These are phyloP conservation scores for Aspergillus alliaceus DNA, from an alignment of 2,329 filamentous ascomycete species.

Conservation along the genomic window DNA sequence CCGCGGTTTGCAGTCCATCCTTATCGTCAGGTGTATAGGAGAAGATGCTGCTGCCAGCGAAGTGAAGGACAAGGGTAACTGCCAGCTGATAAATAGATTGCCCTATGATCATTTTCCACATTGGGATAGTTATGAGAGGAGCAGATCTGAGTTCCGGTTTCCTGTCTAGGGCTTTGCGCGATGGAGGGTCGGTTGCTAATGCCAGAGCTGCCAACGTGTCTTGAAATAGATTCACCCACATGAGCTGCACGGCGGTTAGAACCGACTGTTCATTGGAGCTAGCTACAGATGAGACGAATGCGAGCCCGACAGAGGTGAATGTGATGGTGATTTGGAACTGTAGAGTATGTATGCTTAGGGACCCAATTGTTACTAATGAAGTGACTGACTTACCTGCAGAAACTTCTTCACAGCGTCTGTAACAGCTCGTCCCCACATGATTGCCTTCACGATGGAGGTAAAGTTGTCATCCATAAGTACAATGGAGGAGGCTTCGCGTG, in stretches of 20 bases:
- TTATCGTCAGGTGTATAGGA: constrained; percentile 43
- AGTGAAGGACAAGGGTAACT: constrained; percentile 48
- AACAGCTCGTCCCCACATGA: constrained; percentile 60
- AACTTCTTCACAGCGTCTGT: constrained; percentile 62
- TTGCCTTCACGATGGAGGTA: constrained; percentile 59
- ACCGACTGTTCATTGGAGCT: constrained; percentile 56
- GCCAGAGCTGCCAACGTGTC: constrained; percentile 65
- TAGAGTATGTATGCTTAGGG: background rate
- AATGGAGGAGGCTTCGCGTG: constrained; percentile 61
- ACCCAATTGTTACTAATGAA: background rate
- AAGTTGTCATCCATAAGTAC: constrained; percentile 56
- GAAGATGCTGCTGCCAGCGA: constrained; percentile 59
- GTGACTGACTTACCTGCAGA: constrained; percentile 40
- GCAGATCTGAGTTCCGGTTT: constrained; percentile 42
- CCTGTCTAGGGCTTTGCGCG: constrained; percentile 55
- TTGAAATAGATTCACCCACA: constrained; percentile 69
- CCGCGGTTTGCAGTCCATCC: constrained; percentile 57
- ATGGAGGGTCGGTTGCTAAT: constrained; percentile 61
- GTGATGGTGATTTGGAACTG: constrained; percentile 62
- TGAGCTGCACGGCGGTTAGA: constrained; percentile 62
- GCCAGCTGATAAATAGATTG: constrained; percentile 40
- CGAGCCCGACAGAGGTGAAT: constrained; percentile 63
- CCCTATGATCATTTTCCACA: constrained; percentile 45
- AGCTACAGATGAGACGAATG: constrained; percentile 61
- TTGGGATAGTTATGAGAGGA: constrained; percentile 42